Evolutionary conservation across 2,329 filamentous ascomycete species (phyloP).

Genomic region (Aphanoascus verrucosus): DNA sequence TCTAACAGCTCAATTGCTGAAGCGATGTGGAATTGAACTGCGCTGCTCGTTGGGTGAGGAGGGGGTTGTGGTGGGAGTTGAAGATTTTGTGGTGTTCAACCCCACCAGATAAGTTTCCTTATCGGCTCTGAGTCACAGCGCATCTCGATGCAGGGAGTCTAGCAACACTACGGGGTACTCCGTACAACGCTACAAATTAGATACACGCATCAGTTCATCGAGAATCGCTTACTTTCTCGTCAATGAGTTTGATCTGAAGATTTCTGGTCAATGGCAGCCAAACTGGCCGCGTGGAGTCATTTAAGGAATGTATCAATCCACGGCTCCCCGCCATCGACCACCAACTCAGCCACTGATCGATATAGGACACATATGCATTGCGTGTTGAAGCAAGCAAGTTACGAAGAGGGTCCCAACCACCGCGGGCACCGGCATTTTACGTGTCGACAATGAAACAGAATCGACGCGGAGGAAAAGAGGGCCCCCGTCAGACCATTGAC

Average conservation of each 20-base stretch:
- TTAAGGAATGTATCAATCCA: too few relatives aligned
- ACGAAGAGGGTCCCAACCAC: not conserved
- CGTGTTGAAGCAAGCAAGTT: not conserved
- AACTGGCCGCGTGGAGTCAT: too few relatives aligned
- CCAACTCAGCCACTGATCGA: too few relatives aligned
- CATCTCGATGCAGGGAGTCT: not conserved
- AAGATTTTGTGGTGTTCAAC: not conserved
- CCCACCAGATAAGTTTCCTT: constrained; percentile 4
- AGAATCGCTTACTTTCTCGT: too few relatives aligned
- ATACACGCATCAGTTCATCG: too few relatives aligned
- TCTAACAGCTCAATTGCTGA: not conserved
- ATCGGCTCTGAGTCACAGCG: constrained; percentile 1
- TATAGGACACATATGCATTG: too few relatives aligned
- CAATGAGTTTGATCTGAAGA: too few relatives aligned
- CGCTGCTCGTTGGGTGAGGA: not conserved
- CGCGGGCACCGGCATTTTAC: not conserved
- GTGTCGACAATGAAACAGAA: constrained; percentile 2
- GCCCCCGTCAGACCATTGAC: not conserved
- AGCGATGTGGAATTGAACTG: not conserved
- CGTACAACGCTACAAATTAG: not conserved
- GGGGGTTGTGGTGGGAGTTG: not conserved
- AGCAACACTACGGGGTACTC: not conserved
- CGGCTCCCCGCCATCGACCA: too few relatives aligned
- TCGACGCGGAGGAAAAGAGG: not conserved
- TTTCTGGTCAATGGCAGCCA: too few relatives aligned